Conservation (phyloP, 305 asterid species). For the Plantago lanceolata region DNA sequence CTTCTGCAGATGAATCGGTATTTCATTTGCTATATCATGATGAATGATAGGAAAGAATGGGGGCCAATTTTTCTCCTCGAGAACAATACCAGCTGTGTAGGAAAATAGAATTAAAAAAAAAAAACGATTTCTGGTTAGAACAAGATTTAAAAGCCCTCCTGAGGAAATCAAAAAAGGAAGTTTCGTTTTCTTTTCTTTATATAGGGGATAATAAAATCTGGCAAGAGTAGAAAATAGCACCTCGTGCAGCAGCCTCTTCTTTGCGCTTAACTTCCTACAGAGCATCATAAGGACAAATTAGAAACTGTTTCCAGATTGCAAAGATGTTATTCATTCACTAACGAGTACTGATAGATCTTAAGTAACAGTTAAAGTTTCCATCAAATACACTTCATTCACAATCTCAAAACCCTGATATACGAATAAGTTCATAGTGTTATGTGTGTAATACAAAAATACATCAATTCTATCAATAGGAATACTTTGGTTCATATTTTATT, state of each 20-base stretch:
- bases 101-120: conserved; percentile 29
- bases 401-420: conserved; percentile 12
- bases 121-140: background rate
- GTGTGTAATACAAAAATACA: no score
- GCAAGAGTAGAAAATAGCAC: conserved; percentile 33
- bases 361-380: background rate
- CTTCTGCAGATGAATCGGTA: conserved; percentile 93
- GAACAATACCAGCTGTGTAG: conserved; percentile 88
- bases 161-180: background rate
- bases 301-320: conserved; percentile 22
- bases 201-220: conserved; percentile 17
- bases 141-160: conserved; percentile 13
- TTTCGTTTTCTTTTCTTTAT: background rate
- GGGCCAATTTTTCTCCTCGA: conserved; percentile 98
- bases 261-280: conserved; percentile 71
- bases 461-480: no score
- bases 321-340: conserved; percentile 3
- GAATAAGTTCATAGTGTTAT: background rate
- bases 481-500: background rate
- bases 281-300: conserved; percentile 26
- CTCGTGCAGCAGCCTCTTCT: conserved; percentile 92
- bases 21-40: conserved; percentile 91
- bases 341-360: conserved; percentile 9
- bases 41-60: conserved; percentile 95
- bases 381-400: conserved; percentile 1